Evolutionary conservation across 2,329 filamentous ascomycete species (phyloP).

Genomic region (Rutstroemia sp.): DNA sequence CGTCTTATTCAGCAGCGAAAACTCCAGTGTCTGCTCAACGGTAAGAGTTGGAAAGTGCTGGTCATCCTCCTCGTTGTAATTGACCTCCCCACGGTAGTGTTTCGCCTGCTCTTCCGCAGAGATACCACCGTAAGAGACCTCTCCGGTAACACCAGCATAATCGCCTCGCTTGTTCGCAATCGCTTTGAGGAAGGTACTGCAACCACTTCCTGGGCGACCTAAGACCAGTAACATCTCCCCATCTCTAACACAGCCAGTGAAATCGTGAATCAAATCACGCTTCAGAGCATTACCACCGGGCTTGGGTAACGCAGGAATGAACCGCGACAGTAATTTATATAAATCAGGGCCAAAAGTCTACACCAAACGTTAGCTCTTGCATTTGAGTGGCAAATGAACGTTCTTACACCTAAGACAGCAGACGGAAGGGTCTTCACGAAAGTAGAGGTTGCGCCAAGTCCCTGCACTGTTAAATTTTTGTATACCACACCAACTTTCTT

Average conservation of each 20-base stretch:
- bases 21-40: conserved; percentile 70
- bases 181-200: conserved; percentile 69
- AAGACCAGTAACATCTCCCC: conserved; percentile 69
- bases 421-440: conserved; percentile 68
- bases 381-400: background rate
- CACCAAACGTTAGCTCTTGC: background rate
- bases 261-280: conserved; percentile 52
- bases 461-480: conserved; percentile 69
- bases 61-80: conserved; percentile 73
- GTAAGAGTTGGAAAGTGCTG: conserved; percentile 66
- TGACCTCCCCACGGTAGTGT: conserved; percentile 63
- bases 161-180: conserved; percentile 62
- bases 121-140: conserved; percentile 67
- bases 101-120: conserved; percentile 59
- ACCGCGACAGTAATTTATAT: conserved; percentile 48
- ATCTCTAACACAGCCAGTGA: conserved; percentile 58
- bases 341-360: conserved; percentile 72
- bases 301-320: conserved; percentile 22
- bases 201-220: conserved; percentile 66
- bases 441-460: conserved; percentile 55
- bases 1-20: conserved; percentile 69
- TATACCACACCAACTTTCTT: conserved; percentile 76
- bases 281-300: conserved; percentile 18
- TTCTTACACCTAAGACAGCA: conserved; percentile 52
- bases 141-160: conserved; percentile 60